Percentiles rank a stretch among this genome's conserved stretches.
phyloP scores from a whole-genome alignment of 176 grass and related monocot genomes.

The barley (Hordeum vulgare) region MorexV3_pseudomolecules_assembly NC_058519.1:448804509-448805008 shows the following conservation, averaged over 20 bases:
- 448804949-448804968: no score
- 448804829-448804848: background rate
- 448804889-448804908: no score
- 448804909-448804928: no score
- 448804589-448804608: background rate
- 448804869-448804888: no score
- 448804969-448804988: no score
- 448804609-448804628: background rate
- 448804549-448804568: background rate
- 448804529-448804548: background rate
- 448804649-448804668: background rate
- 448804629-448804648: background rate
- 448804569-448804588: background rate
- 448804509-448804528: background rate
- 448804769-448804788: background rate
- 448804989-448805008: no score
- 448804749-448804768: background rate
- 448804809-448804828: background rate
- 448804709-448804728: background rate
- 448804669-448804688: constrained; percentile 6
- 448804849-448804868: background rate
- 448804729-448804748: constrained; percentile 18
- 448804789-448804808: constrained; percentile 1
- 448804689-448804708: background rate
- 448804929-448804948: no score